A percentile compares a stretch with the other conserved stretches of the same genome.
Evolutionary conservation across 2,329 filamentous ascomycete genomes (phyloP).

Genomic region (Remersonia thermophila): DNA sequence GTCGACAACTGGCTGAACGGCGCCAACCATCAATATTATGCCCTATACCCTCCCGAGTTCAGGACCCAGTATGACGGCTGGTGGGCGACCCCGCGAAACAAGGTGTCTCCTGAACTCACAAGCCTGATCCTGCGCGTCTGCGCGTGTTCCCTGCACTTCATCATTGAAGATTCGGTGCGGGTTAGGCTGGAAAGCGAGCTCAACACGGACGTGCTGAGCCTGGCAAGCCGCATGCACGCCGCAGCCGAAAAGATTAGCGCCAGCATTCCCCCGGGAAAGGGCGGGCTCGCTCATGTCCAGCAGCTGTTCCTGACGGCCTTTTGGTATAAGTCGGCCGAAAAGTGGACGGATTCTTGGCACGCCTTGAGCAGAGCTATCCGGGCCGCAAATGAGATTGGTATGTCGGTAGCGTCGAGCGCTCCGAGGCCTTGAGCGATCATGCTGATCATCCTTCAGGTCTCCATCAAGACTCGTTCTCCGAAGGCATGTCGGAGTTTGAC

Average conservation of each 20-base stretch:
- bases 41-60: constrained; percentile 33
- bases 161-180: constrained; percentile 23
- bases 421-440: neutral
- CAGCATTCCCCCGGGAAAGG: constrained; percentile 30
- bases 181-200: constrained; percentile 33
- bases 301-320: constrained; percentile 34
- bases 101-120: constrained; percentile 31
- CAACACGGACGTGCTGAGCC: constrained; percentile 24
- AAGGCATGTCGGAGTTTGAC: constrained; percentile 31
- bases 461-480: constrained; percentile 26
- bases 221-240: constrained; percentile 29
- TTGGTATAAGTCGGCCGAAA: constrained; percentile 35
- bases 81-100: constrained; percentile 28
- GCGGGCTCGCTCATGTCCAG: constrained; percentile 33
- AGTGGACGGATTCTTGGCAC: constrained; percentile 38
- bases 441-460: too few species aligned
- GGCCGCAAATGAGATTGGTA: constrained; percentile 36
- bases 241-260: constrained; percentile 31
- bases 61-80: constrained; percentile 32
- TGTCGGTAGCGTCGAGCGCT: neutral
- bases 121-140: constrained; percentile 34
- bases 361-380: constrained; percentile 30
- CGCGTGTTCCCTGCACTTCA: constrained; percentile 32
- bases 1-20: constrained; percentile 33
- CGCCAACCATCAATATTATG: constrained; percentile 34